Evolutionary conservation across 2,329 filamentous ascomycete species (phyloP).

Genomic region (Pseudocercospora musae): DNA sequence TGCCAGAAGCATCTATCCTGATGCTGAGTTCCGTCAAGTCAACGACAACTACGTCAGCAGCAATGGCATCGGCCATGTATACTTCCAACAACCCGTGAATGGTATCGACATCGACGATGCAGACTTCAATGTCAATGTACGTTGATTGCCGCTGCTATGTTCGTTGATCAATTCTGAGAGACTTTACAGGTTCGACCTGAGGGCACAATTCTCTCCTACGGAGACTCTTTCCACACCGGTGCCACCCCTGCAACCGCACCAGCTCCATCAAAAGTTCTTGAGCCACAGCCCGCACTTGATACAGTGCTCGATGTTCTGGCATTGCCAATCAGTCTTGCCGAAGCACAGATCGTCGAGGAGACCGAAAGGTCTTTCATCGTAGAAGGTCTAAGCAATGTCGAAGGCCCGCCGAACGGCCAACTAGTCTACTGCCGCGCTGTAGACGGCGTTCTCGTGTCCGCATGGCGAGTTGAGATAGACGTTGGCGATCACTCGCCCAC

Average conservation of each 20-base stretch:
- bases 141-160: slow-evolving; percentile 24
- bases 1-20: slow-evolving; percentile 36
- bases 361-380: slow-evolving; percentile 40
- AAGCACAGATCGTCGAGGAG: slow-evolving; percentile 40
- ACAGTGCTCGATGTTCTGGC: slow-evolving; percentile 41
- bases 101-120: slow-evolving; percentile 60
- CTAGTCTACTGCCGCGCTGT: slow-evolving; percentile 54
- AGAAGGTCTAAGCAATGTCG: slow-evolving; percentile 48
- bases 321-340: slow-evolving; percentile 41
- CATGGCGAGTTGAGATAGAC: slow-evolving; percentile 60
- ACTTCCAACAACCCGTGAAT: slow-evolving; percentile 59
- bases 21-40: slow-evolving; percentile 49
- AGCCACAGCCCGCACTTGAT: slow-evolving; percentile 45
- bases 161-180: neutral
- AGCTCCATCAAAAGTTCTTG: slow-evolving; percentile 41
- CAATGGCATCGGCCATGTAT: slow-evolving; percentile 56
- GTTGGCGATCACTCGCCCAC: slow-evolving; percentile 57
- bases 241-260: slow-evolving; percentile 41
- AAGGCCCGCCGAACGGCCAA: slow-evolving; percentile 53
- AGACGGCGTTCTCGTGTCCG: slow-evolving; percentile 48
- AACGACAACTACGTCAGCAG: slow-evolving; percentile 54
- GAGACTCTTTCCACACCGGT: slow-evolving; percentile 50
- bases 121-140: slow-evolving; percentile 59
- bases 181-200: slow-evolving; percentile 47
- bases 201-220: slow-evolving; percentile 57